These are phyloP conservation scores for Exophiala sp. DNA, from an alignment of 2,329 filamentous ascomycete species.

Conservation along the genomic window DNA sequence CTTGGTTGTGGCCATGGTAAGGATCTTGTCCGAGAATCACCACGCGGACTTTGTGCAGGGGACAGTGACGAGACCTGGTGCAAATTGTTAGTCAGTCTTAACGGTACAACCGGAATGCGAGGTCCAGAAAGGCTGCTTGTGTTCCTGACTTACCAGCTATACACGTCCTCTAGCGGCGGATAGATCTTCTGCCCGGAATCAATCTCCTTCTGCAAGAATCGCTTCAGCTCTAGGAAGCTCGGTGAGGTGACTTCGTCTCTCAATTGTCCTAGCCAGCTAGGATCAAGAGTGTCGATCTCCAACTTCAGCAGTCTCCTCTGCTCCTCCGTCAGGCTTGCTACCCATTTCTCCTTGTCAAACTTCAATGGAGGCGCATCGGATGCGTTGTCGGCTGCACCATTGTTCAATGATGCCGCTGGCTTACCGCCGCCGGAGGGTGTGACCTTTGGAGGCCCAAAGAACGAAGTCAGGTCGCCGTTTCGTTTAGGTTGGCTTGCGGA, in stretches of 20 bases:
- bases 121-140: not conserved
- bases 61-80: constrained; percentile 82
- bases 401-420: constrained; percentile 26
- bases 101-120: not conserved
- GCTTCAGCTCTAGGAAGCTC: constrained; percentile 82
- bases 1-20: constrained; percentile 93
- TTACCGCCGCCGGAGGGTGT: constrained; percentile 30
- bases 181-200: constrained; percentile 71
- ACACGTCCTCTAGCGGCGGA: constrained; percentile 81
- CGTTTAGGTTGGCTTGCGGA: constrained; percentile 63
- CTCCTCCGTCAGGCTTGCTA: constrained; percentile 70
- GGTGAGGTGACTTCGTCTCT: constrained; percentile 76
- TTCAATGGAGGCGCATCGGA: constrained; percentile 38
- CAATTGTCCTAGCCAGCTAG: constrained; percentile 82
- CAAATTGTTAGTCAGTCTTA: not conserved
- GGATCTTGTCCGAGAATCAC: constrained; percentile 95
- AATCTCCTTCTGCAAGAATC: constrained; percentile 74
- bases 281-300: constrained; percentile 86
- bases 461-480: constrained; percentile 77
- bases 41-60: constrained; percentile 78
- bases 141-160: constrained; percentile 67
- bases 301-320: constrained; percentile 75
- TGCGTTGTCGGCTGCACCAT: constrained; percentile 21
- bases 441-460: constrained; percentile 69
- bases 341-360: constrained; percentile 89